phyloP scores from a whole-genome alignment of 2,329 filamentous ascomycete genomes.

The Bipolaris bicolor region DNA sequence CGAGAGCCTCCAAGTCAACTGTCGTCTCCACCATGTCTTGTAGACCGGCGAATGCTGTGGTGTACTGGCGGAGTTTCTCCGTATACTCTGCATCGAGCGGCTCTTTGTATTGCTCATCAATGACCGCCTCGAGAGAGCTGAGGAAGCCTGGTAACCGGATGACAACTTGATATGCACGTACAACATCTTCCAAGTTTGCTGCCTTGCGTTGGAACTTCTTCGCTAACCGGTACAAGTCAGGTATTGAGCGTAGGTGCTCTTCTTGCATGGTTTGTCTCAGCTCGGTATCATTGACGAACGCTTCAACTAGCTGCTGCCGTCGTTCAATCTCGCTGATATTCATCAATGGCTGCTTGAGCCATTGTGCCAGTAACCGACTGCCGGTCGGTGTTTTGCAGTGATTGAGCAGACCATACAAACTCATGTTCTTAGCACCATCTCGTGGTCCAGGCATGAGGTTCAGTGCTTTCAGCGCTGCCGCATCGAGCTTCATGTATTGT shows the following conservation, averaged over 20 bases:
- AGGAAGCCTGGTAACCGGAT: conserved; percentile 92
- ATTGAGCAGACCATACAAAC: conserved; percentile 88
- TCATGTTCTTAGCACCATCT: conserved; percentile 98
- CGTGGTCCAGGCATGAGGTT: conserved; percentile 96
- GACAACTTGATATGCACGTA: conserved; percentile 91
- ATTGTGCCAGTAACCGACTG: conserved; percentile 87
- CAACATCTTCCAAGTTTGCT: conserved; percentile 93
- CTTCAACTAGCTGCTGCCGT: conserved; percentile 91
- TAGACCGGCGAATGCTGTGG: conserved; percentile 79
- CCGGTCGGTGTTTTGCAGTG: conserved; percentile 97
- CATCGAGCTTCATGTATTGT: conserved; percentile 98
- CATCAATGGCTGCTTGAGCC: conserved; percentile 98
- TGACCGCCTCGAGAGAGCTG: conserved; percentile 85
- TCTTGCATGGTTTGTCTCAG: conserved; percentile 96
- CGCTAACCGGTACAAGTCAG: conserved; percentile 88
- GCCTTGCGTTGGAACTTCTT: conserved; percentile 94
- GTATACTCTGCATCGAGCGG: conserved; percentile 89
- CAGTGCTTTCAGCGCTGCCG: conserved; percentile 88
- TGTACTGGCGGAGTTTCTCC: conserved; percentile 74
- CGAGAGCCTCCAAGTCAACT: conserved; percentile 90
- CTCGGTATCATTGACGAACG: conserved; percentile 91
- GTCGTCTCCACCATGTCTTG: conserved; percentile 99
- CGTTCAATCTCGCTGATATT: conserved; percentile 85
- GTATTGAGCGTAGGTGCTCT: conserved; percentile 89
- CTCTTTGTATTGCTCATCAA: conserved; percentile 92